Conservation (phyloP, 2,329 filamentous ascomycete species). For the Elsinoe australis region DNA sequence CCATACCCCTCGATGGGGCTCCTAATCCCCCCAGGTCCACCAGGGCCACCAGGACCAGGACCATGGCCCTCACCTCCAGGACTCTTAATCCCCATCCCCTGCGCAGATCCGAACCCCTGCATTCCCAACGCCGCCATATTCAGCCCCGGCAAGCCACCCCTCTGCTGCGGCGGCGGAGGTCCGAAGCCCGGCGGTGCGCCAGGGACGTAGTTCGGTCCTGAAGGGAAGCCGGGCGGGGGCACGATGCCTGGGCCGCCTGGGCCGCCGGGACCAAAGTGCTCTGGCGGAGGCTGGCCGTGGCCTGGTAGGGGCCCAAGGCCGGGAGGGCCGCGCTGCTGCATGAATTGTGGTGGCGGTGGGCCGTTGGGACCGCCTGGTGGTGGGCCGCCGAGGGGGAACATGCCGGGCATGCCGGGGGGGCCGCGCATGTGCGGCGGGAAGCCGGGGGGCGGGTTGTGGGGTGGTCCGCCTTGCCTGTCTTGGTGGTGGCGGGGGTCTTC, state of each 20-base stretch:
- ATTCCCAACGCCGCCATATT: conserved; percentile 7
- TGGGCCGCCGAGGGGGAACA: conserved; percentile 24
- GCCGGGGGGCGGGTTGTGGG: conserved; percentile 25
- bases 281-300: not conserved
- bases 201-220: conserved; percentile 11
- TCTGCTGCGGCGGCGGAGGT: conserved; percentile 3
- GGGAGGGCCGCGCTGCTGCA: conserved; percentile 8
- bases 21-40: conserved; percentile 1
- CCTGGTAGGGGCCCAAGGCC: conserved; percentile 1
- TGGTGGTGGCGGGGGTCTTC: conserved; percentile 16
- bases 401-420: conserved; percentile 26
- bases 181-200: conserved; percentile 15
- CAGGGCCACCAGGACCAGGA: no score
- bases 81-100: conserved; percentile 9
- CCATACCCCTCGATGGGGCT: conserved; percentile 5
- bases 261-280: conserved; percentile 4
- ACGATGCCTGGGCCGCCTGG: conserved; percentile 7
- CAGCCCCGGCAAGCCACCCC: not conserved
- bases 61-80: no score
- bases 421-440: conserved; percentile 27
- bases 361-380: conserved; percentile 21
- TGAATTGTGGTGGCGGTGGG: conserved; percentile 17
- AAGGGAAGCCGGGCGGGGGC: conserved; percentile 18
- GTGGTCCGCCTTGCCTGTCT: conserved; percentile 3
- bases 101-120: not conserved